Conservation (phyloP, 495 filamentous ascomycete genomes). For the Tuber borchii region DNA sequence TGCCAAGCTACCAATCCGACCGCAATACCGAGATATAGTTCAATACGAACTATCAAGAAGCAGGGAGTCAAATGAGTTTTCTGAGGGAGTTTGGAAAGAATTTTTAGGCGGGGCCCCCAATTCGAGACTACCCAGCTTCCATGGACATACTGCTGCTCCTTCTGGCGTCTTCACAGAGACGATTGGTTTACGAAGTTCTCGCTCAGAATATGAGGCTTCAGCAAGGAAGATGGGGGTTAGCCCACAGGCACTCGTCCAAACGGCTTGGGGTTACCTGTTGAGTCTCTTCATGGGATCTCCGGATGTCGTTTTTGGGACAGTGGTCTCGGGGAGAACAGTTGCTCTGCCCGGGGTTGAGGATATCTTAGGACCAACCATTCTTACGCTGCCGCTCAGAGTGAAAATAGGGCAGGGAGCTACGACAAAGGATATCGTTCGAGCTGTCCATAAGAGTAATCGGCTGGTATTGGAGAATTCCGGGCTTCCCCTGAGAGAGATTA, state of each 20-base stretch:
- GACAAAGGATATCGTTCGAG: constrained; percentile 53
- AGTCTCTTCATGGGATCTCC: constrained; percentile 54
- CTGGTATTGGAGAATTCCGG: constrained; percentile 54
- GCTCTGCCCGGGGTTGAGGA: constrained; percentile 60
- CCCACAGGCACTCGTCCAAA: constrained; percentile 64
- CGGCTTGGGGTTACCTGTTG: constrained; percentile 61
- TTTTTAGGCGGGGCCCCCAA: constrained; percentile 48
- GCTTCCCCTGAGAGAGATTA: constrained; percentile 61
- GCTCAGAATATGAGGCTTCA: constrained; percentile 30
- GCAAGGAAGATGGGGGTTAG: constrained; percentile 41
- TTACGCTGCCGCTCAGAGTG: constrained; percentile 61
- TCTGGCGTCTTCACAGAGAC: constrained; percentile 18
- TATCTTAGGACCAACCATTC: constrained; percentile 66
- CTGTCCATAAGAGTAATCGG: constrained; percentile 56
- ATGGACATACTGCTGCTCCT: constrained; percentile 30
- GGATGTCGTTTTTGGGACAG: constrained; percentile 68
- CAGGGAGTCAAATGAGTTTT: constrained; percentile 36
- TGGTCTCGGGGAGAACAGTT: constrained; percentile 67
- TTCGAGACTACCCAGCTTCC: constrained; percentile 46
- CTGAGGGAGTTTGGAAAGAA: constrained; percentile 53
- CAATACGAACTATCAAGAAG: constrained; percentile 41
- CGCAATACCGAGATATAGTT: constrained; percentile 51
- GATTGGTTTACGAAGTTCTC: constrained; percentile 22
- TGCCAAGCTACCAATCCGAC: constrained; percentile 41
- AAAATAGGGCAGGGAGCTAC: constrained; percentile 45